Percentiles rank a stretch among this genome's conserved stretches.
Conservation (phyloP, 1,284 basidiomycete species). For the Boletus semigastroideus region DNA sequence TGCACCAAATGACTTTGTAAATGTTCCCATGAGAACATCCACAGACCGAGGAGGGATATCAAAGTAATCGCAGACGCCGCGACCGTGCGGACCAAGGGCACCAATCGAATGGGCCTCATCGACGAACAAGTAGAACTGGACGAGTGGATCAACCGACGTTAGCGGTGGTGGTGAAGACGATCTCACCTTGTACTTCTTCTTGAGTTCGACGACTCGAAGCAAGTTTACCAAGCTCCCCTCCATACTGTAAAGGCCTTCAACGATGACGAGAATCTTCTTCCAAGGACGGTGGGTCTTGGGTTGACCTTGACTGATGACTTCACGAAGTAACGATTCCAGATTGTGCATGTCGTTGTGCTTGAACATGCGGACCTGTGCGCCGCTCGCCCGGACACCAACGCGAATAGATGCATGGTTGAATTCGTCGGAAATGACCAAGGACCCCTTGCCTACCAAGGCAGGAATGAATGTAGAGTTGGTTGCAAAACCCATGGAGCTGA, state of each 20-base stretch:
- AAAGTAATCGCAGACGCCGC: slow-evolving; percentile 96
- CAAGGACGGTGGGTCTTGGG: slow-evolving; percentile 96
- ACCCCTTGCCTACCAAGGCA: slow-evolving; percentile 88
- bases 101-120: slow-evolving; percentile 99
- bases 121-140: slow-evolving; percentile 91
- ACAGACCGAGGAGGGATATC: slow-evolving; percentile 78
- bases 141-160: slow-evolving; percentile 8
- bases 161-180: neutral
- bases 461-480: slow-evolving; percentile 97
- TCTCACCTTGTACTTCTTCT: slow-evolving; percentile 91
- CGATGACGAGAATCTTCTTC: slow-evolving; percentile 97
- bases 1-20: slow-evolving; percentile 98
- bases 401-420: slow-evolving; percentile 96
- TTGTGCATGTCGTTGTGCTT: slow-evolving; percentile 95
- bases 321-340: slow-evolving; percentile 81
- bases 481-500: slow-evolving; percentile 97
- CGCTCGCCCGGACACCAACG: slow-evolving; percentile 88
- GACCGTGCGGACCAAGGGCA: slow-evolving; percentile 90
- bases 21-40: slow-evolving; percentile 98
- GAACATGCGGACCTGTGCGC: slow-evolving; percentile 90
- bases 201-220: slow-evolving; percentile 83
- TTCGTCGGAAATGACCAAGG: slow-evolving; percentile 96
- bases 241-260: slow-evolving; percentile 98
- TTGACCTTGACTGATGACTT: slow-evolving; percentile 96
- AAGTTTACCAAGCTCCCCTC: slow-evolving; percentile 92